Conservation (phyloP, 768 basidiomycete genomes). For the Suillus fuscotomentosus region DNA sequence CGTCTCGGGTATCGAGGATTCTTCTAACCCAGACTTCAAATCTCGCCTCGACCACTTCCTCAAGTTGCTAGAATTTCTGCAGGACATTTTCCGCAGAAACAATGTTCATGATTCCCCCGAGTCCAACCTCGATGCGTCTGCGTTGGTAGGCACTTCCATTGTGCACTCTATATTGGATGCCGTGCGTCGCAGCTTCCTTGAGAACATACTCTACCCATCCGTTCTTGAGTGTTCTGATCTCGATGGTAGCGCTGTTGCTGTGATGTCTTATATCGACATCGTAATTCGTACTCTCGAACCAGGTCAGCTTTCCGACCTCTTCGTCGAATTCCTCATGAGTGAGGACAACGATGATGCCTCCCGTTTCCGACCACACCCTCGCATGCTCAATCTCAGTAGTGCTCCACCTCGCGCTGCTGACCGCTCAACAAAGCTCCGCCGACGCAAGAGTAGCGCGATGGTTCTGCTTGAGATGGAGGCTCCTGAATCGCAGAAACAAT, state of each 20-base stretch:
- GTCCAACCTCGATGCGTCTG: conserved; percentile 50
- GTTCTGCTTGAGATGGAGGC: conserved; percentile 84
- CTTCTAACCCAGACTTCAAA: conserved; percentile 73
- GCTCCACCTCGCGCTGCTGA: conserved; percentile 37
- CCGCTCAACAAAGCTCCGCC: conserved; percentile 46
- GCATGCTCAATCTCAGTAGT: conserved; percentile 42
- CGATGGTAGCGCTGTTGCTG: conserved; percentile 95
- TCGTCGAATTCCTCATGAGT: conserved; percentile 79
- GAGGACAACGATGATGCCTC: conserved; percentile 77
- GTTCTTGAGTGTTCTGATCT: conserved; percentile 88
- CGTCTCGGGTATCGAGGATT: conserved; percentile 72
- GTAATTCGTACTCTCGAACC: conserved; percentile 75
- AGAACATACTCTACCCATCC: conserved; percentile 91
- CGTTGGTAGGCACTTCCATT: conserved; percentile 75
- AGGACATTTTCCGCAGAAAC: conserved; percentile 82
- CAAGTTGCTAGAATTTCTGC: conserved; percentile 86
- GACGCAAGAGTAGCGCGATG: conserved; percentile 88
- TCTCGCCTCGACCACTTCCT: conserved; percentile 84
- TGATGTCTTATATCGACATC: conserved; percentile 92
- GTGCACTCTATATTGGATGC: conserved; percentile 82
- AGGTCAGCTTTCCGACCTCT: conserved; percentile 64
- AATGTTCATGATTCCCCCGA: conserved; percentile 36
- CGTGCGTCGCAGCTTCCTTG: conserved; percentile 82
- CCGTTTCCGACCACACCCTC: conserved; percentile 36
- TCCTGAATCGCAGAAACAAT: conserved; percentile 64